Evolutionary conservation across 2,329 filamentous ascomycete genomes (phyloP), one percentile per base, ranked within the genome.

Genomic region (Lasiodiplodia hormozganensis): DNA sequence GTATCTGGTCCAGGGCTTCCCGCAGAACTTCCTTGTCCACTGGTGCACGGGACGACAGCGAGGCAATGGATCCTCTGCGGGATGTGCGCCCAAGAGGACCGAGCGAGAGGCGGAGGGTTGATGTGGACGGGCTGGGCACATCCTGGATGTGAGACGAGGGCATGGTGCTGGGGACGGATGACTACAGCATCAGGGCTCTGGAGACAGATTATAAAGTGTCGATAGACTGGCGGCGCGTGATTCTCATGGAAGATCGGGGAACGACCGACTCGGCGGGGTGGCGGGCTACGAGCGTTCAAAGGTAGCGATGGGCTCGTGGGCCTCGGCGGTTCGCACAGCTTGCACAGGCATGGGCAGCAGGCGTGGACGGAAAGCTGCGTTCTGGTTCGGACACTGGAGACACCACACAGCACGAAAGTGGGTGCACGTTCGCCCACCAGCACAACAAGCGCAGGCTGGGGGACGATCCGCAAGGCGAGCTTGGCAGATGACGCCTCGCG

Each of bases 1-100:
- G 95, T 72, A 97, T 97, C 74, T 92, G 90, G 80, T 97, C 92
- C 70, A 97, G 88, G 53, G 76, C 69, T 18, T 67, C 47, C n/a
- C 51, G 49, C 40, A 70, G 31, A 31, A 65, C 56, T 51, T 69
- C 69, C 36, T 58, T 70, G 25, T 70, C 69, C 16, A 76, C 72
- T 1, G 72, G 72, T 21, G 71, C 71, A 8, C 73, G 75, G 6
- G 79, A 81, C 10, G 73, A 75, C n/a, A 80, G 74, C 7, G 79
- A 80, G 23, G 77, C 77, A 69, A 81, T 70, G 31, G 79, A 81
- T 62, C 77, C 78, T 73, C 79, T 71, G 53, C 79, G 76, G 34
- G 78, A 77, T 18, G 74, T 73, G 43, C 68, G 71, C 43, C 70
- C 71, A 67, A 74, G 38, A 79, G 72, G 70, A 12, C 70, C 71